Evolutionary conservation across 768 basidiomycete species (phyloP).

Genomic region (Tylopilus rubrobrunneus): DNA sequence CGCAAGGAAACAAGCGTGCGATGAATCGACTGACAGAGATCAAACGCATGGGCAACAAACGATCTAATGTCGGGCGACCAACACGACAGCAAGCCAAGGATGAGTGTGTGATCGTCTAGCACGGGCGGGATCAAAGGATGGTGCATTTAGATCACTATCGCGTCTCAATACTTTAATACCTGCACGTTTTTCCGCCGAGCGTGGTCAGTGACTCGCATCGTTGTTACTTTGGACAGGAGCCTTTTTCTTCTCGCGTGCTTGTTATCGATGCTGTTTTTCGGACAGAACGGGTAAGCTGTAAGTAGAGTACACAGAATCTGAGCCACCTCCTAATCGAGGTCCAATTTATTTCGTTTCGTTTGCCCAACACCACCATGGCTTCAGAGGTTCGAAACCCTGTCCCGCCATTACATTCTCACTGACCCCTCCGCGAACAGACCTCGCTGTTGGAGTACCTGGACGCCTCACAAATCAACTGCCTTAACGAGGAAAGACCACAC

Average conservation of each 20-base stretch:
- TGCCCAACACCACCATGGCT: constrained; percentile 14
- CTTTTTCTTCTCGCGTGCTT: constrained; percentile 2
- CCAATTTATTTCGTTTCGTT: neutral
- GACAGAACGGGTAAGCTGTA: neutral
- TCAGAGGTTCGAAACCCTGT: constrained; percentile 25
- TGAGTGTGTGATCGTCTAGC: constrained; percentile 81
- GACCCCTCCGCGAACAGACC: constrained; percentile 31
- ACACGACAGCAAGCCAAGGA: constrained; percentile 92
- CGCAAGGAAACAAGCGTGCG: constrained; percentile 97
- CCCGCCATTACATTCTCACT: constrained; percentile 3
- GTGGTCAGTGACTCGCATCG: constrained; percentile 3
- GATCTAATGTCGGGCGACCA: constrained; percentile 73
- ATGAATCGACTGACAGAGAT: constrained; percentile 96
- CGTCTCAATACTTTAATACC: constrained; percentile 13
- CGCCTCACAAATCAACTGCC: constrained; percentile 56
- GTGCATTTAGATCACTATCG: constrained; percentile 7
- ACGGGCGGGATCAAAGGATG: neutral
- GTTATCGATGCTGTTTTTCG: constrained; percentile 17
- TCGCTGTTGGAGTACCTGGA: constrained; percentile 61
- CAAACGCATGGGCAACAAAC: constrained; percentile 83
- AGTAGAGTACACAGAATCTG: neutral
- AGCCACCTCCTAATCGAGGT: constrained; percentile 13
- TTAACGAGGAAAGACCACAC: constrained; percentile 59
- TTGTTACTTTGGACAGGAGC: constrained; percentile 6
- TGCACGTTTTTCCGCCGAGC: constrained; percentile 3